phyloP scores from a whole-genome alignment of 139 green algal species.

The Chlamydomonas schloesseri region DNA sequence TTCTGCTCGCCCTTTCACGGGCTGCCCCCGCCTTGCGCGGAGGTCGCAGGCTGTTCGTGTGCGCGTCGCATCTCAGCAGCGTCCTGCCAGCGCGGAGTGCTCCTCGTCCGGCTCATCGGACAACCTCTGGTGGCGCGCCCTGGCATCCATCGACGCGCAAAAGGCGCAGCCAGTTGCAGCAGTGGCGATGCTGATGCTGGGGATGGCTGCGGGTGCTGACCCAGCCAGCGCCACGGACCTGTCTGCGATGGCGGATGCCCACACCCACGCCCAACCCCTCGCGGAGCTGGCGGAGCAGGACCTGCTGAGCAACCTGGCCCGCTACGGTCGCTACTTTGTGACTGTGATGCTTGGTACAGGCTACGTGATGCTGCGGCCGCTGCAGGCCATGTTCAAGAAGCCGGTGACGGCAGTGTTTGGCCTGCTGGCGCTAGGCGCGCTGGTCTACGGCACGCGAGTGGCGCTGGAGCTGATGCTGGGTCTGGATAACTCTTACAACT shows the following conservation, averaged over 20 bases:
- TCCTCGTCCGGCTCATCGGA: slow-evolving; percentile 13
- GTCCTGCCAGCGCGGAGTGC: background rate
- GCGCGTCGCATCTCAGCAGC: background rate
- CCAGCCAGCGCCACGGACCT: slow-evolving; percentile 3
- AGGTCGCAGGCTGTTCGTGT: background rate
- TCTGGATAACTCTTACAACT: slow-evolving; percentile 44
- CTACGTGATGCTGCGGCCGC: slow-evolving; percentile 85
- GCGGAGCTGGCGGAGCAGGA: slow-evolving; percentile 73
- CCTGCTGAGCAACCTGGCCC: slow-evolving; percentile 85
- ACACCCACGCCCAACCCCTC: slow-evolving; percentile 27
- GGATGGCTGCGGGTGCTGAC: background rate
- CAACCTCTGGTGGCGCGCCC: slow-evolving; percentile 4
- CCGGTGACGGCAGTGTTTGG: slow-evolving; percentile 72
- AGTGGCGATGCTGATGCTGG: background rate
- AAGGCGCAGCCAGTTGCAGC: slow-evolving; percentile 7
- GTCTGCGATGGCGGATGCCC: background rate
- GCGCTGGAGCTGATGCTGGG: slow-evolving; percentile 82
- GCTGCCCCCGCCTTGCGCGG: background rate
- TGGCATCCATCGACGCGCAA: background rate
- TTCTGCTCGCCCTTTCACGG: background rate
- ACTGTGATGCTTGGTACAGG: slow-evolving; percentile 91
- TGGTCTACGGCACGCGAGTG: slow-evolving; percentile 64
- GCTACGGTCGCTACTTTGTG: slow-evolving; percentile 91
- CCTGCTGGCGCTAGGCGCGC: slow-evolving; percentile 56
- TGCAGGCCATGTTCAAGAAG: slow-evolving; percentile 78